Evolutionary conservation across 2,329 filamentous ascomycete genomes (phyloP).

Genomic region (Paecilomyces formosus): DNA sequence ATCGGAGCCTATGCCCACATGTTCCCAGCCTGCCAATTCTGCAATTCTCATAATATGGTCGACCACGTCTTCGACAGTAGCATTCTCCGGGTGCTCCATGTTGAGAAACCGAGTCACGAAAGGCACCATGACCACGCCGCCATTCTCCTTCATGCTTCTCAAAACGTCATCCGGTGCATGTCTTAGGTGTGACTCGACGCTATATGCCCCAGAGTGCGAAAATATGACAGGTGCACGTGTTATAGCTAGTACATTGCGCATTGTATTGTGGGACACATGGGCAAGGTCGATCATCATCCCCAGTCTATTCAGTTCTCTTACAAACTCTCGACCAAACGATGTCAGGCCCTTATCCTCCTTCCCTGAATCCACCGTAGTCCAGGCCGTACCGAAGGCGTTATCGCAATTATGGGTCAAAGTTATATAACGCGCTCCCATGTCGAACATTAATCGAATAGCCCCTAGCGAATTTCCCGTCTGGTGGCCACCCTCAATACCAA

Average conservation of each 20-base stretch:
- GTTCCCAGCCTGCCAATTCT: constrained; percentile 6
- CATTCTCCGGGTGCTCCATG: constrained; percentile 12
- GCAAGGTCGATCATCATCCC: constrained; percentile 21
- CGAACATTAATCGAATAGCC: constrained; percentile 12
- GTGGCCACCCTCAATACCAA: constrained; percentile 10
- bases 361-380: constrained; percentile 11
- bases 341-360: constrained; percentile 13
- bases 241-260: constrained; percentile 15
- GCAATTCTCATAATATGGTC: constrained; percentile 14
- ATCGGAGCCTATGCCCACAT: constrained; percentile 8
- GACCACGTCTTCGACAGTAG: constrained; percentile 25
- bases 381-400: constrained; percentile 19
- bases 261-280: constrained; percentile 17
- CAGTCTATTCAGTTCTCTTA: constrained; percentile 20
- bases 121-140: constrained; percentile 17
- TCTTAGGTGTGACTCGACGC: constrained; percentile 5
- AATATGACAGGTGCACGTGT: constrained; percentile 17
- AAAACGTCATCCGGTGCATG: constrained; percentile 17
- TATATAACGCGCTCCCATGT: constrained; percentile 13
- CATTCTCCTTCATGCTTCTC: constrained; percentile 9
- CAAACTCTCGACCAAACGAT: constrained; percentile 12
- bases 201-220: constrained; percentile 11
- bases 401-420: constrained; percentile 19
- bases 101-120: constrained; percentile 14
- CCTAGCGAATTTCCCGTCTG: constrained; percentile 13